Evolutionary conservation across 1,284 basidiomycete species (phyloP).

Genomic region (Pseudozyma thailandica): DNA sequence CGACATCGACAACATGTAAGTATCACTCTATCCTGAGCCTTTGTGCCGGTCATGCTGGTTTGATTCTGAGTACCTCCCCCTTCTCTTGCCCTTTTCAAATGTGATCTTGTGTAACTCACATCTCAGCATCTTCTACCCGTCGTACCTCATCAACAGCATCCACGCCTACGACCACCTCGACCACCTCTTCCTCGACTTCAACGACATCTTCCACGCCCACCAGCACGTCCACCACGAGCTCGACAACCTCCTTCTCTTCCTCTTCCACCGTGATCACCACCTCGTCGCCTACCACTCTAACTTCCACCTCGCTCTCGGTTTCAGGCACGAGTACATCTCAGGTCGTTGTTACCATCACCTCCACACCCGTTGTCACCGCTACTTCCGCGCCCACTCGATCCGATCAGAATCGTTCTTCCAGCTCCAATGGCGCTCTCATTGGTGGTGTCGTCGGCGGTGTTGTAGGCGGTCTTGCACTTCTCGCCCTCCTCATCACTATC

Average conservation of each 20-base stretch:
- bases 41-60: conserved; percentile 2
- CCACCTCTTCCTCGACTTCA: conserved; percentile 6
- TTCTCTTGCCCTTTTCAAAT: not conserved
- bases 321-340: conserved; percentile 44
- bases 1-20: conserved; percentile 22
- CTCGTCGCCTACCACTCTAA: conserved; percentile 33
- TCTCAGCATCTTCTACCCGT: conserved; percentile 11
- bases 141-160: conserved; percentile 12
- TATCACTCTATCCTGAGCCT: not conserved
- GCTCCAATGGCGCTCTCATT: conserved; percentile 54
- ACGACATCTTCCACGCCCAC: not conserved
- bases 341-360: conserved; percentile 29
- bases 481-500: conserved; percentile 44
- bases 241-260: conserved; percentile 13
- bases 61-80: conserved; percentile 1
- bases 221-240: conserved; percentile 10
- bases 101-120: conserved; percentile 4
- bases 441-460: conserved; percentile 62
- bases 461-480: conserved; percentile 50
- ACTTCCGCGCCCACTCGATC: conserved; percentile 21
- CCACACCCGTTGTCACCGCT: conserved; percentile 38
- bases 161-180: conserved; percentile 13
- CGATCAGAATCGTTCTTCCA: conserved; percentile 24
- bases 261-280: conserved; percentile 34
- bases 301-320: conserved; percentile 35